Conservation (phyloP, 805 yeast genomes). For the Wickerhamomyces ciferrii region DNA sequence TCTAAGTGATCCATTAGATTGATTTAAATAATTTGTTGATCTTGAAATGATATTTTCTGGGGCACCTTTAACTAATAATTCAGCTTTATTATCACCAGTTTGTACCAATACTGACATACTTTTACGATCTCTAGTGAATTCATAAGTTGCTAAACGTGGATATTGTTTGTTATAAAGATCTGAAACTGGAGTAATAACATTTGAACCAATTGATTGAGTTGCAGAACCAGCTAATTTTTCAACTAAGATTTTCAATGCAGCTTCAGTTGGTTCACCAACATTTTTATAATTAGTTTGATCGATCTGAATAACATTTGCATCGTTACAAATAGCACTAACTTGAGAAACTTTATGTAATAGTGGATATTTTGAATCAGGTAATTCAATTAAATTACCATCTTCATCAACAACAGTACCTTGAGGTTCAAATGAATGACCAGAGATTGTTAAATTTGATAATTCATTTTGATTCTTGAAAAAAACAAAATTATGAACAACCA, state of each 20-base stretch:
- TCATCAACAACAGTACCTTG: slow-evolving; percentile 21
- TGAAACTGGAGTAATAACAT: slow-evolving; percentile 22
- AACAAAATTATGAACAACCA: slow-evolving; percentile 34
- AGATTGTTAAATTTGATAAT: slow-evolving; percentile 28
- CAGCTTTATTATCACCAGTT: slow-evolving; percentile 16
- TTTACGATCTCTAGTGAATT: slow-evolving; percentile 42
- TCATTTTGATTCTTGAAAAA: slow-evolving; percentile 24
- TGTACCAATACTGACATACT: slow-evolving; percentile 46
- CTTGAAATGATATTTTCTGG: slow-evolving; percentile 43
- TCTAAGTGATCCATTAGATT: slow-evolving; percentile 14
- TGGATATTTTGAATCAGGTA: slow-evolving; percentile 27
- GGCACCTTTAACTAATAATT: slow-evolving; percentile 47
- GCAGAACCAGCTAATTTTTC: slow-evolving; percentile 20
- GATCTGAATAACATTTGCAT: slow-evolving; percentile 22
- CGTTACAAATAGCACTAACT: slow-evolving; percentile 32
- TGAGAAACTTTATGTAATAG: slow-evolving; percentile 26
- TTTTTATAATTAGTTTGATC: slow-evolving; percentile 27
- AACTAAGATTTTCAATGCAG: slow-evolving; percentile 41
- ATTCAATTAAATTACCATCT: slow-evolving; percentile 21
- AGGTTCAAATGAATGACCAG: slow-evolving; percentile 31
- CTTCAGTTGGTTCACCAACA: slow-evolving; percentile 55
- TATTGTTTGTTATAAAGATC: slow-evolving; percentile 19
- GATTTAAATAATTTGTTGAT: slow-evolving; percentile 33
- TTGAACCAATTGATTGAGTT: slow-evolving; percentile 25
- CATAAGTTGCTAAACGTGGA: slow-evolving; percentile 34